A percentile compares a stretch with the other conserved stretches of the same genome.
phyloP scores from a whole-genome alignment of 2,329 filamentous ascomycete species.

The Thyridium curvatum region DNA sequence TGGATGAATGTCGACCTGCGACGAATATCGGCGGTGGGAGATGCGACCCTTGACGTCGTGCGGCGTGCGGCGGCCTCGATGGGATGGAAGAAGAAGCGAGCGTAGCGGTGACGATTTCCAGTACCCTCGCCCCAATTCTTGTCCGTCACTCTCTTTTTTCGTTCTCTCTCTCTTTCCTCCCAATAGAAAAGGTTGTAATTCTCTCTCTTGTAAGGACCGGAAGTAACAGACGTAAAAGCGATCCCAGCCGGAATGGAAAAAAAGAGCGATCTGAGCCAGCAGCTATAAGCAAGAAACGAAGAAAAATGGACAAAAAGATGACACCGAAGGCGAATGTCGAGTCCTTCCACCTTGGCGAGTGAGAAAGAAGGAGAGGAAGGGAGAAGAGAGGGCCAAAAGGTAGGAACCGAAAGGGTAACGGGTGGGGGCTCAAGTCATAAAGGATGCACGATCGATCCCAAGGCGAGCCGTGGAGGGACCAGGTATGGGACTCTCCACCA shows the following conservation, averaged over 20 bases:
- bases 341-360: conserved; percentile 38
- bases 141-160: conserved; percentile 9
- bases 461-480: conserved; percentile 11
- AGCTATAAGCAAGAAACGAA: conserved; percentile 39
- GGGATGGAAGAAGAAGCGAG: conserved; percentile 2
- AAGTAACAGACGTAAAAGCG: conserved; percentile 18
- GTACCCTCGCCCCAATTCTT: conserved; percentile 1
- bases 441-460: conserved; percentile 12
- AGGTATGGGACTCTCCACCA: conserved; percentile 9
- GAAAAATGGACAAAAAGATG: conserved; percentile 27
- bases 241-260: conserved; percentile 28
- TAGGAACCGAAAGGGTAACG: conserved; percentile 8
- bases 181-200: conserved; percentile 14
- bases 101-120: conserved; percentile 3
- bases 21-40: conserved; percentile 18
- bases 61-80: conserved; percentile 8
- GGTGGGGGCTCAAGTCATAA: conserved; percentile 31
- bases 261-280: conserved; percentile 56
- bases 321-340: conserved; percentile 27
- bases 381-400: conserved; percentile 10
- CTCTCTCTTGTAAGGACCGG: conserved; percentile 7
- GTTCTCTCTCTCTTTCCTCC: conserved; percentile 14
- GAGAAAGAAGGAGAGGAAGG: conserved; percentile 21
- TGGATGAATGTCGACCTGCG: conserved; percentile 48
- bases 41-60: too few relatives aligned